phyloP scores from a whole-genome alignment of 2,329 filamentous ascomycete species.

The Coniochaeta sp. region DNA sequence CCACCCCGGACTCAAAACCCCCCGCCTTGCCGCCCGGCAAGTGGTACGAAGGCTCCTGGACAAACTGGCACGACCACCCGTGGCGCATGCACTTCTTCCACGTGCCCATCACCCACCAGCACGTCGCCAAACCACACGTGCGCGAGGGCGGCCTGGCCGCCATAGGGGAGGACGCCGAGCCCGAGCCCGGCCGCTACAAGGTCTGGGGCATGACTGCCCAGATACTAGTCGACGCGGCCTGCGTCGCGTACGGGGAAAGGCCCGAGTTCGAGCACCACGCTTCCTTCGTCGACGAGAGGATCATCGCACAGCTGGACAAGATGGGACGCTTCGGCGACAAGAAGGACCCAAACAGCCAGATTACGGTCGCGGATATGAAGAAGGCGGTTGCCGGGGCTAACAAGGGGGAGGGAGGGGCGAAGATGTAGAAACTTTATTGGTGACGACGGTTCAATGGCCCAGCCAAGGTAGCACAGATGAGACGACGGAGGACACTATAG shows the following conservation, averaged over 20 bases:
- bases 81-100: conserved; percentile 92
- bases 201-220: conserved; percentile 95
- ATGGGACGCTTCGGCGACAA: conserved; percentile 35
- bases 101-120: conserved; percentile 69
- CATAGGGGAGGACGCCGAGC: conserved; percentile 31
- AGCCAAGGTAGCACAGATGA: too few relatives aligned
- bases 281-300: conserved; percentile 42
- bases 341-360: conserved; percentile 16
- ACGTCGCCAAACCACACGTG: conserved; percentile 50
- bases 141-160: conserved; percentile 33
- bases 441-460: too few relatives aligned
- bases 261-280: conserved; percentile 72
- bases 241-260: conserved; percentile 73
- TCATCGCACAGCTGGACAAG: conserved; percentile 37
- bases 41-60: conserved; percentile 86
- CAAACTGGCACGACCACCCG: conserved; percentile 65
- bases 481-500: too few relatives aligned
- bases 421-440: conserved; percentile 24
- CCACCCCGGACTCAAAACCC: conserved; percentile 21
- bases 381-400: conserved; percentile 15
- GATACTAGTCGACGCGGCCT: conserved; percentile 80
- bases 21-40: conserved; percentile 44
- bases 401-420: conserved; percentile 15
- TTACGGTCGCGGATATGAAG: conserved; percentile 25
- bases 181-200: conserved; percentile 55